Conservation (phyloP, 768 basidiomycete species). For the Xerocomus potaroensis region DNA sequence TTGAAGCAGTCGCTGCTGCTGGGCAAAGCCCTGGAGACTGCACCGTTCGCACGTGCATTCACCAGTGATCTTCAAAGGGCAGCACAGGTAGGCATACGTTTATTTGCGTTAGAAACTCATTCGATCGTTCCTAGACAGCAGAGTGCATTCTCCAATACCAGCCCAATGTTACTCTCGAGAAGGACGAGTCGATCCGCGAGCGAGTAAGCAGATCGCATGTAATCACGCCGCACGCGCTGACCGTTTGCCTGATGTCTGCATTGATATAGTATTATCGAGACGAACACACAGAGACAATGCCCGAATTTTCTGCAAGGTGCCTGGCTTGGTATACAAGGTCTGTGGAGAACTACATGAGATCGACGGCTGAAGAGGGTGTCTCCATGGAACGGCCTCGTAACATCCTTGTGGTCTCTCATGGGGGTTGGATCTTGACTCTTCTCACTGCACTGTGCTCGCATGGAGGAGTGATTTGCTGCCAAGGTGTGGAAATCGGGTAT, state of each 20-base stretch:
- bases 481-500: slow-evolving; percentile 19
- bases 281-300: background rate
- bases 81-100: slow-evolving; percentile 40
- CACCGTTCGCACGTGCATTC: slow-evolving; percentile 50
- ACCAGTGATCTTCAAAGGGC: slow-evolving; percentile 70
- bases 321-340: background rate
- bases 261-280: background rate
- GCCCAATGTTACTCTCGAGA: background rate
- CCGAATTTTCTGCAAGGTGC: background rate
- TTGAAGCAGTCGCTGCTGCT: slow-evolving; percentile 42
- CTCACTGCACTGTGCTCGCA: slow-evolving; percentile 42
- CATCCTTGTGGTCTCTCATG: slow-evolving; percentile 17
- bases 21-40: slow-evolving; percentile 46
- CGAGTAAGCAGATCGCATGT: background rate
- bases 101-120: background rate
- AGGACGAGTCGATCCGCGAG: background rate
- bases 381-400: background rate
- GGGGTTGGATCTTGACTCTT: slow-evolving; percentile 49
- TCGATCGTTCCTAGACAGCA: background rate
- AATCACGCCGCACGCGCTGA: background rate
- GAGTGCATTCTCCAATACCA: background rate
- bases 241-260: background rate
- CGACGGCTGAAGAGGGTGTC: background rate
- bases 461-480: slow-evolving; percentile 33
- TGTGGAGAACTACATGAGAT: background rate